Conservation (phyloP, 129 eudicot genomes). For the Mikania micrantha region DNA sequence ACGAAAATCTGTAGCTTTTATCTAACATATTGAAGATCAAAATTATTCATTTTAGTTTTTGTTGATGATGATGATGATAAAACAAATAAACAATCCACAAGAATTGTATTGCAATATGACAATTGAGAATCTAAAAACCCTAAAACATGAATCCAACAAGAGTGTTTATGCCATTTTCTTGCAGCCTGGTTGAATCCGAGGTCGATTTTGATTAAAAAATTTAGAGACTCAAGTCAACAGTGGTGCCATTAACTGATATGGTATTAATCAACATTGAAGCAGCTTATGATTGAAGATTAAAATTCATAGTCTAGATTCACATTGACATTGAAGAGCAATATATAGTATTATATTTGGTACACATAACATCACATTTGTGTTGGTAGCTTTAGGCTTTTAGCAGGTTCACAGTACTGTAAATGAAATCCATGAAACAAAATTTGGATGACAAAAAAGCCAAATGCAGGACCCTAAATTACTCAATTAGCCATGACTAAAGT, state of each 20-base stretch:
- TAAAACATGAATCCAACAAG: neutral
- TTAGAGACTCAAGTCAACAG: neutral
- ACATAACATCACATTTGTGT: neutral
- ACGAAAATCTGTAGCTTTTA: neutral
- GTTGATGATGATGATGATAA: neutral
- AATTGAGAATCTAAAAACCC: neutral
- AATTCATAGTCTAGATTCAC: neutral
- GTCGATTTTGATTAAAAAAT: neutral
- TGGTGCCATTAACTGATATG: neutral
- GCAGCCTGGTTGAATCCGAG: neutral
- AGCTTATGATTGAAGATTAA: neutral
- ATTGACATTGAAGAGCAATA: neutral
- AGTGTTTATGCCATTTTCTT: neutral
- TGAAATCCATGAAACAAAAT: too few species aligned
- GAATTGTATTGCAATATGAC: neutral
- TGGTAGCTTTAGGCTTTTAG: neutral
- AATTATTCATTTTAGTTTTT: conserved; percentile 1
- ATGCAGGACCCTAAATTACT: too few species aligned
- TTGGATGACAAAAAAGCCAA: too few species aligned
- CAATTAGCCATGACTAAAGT: too few species aligned
- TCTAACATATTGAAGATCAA: neutral
- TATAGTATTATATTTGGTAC: neutral
- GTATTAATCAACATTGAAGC: neutral
- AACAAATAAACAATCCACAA: neutral
- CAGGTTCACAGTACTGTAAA: too few species aligned